A percentile compares a stretch with the other conserved stretches of the same genome.
phyloP scores from a whole-genome alignment of 2,329 filamentous ascomycete species.

The Beauveria varroae region DNA sequence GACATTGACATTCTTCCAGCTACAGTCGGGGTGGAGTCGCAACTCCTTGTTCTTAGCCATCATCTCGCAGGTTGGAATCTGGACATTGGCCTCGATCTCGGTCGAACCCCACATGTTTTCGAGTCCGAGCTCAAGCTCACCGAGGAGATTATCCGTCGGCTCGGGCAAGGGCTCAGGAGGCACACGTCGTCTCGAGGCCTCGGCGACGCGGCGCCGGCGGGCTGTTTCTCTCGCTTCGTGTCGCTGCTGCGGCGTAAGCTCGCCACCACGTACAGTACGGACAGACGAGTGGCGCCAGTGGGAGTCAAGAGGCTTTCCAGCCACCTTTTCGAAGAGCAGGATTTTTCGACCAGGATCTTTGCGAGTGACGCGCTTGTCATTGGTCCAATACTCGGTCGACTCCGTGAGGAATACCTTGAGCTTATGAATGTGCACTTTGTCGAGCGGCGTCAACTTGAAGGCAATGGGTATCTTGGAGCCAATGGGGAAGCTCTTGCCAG shows the following conservation, averaged over 20 bases:
- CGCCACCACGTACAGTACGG: constrained; percentile 71
- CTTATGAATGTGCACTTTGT: constrained; percentile 88
- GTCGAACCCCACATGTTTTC: constrained; percentile 78
- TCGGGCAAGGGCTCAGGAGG: constrained; percentile 38
- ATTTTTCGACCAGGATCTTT: constrained; percentile 81
- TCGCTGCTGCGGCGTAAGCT: constrained; percentile 49
- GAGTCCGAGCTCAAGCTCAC: constrained; percentile 62
- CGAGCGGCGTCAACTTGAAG: constrained; percentile 85
- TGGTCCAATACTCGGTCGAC: constrained; percentile 84
- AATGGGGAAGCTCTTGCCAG: constrained; percentile 87
- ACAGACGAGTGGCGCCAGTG: constrained; percentile 70
- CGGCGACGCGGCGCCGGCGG: constrained; percentile 43
- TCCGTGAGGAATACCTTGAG: constrained; percentile 89
- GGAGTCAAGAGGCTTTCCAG: constrained; percentile 66
- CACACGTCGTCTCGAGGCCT: constrained; percentile 37
- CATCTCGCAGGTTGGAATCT: constrained; percentile 79
- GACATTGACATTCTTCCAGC: constrained; percentile 88
- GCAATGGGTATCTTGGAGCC: constrained; percentile 84
- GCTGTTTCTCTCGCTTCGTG: constrained; percentile 41
- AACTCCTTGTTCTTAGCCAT: constrained; percentile 65
- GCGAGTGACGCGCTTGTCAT: constrained; percentile 74
- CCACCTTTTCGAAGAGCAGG: constrained; percentile 78
- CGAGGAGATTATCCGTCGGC: constrained; percentile 64
- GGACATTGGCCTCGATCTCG: constrained; percentile 90
- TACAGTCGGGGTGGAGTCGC: constrained; percentile 79